Evolutionary conservation across 495 filamentous ascomycete genomes (phyloP).

Genomic region (Aspergillus biplanus): DNA sequence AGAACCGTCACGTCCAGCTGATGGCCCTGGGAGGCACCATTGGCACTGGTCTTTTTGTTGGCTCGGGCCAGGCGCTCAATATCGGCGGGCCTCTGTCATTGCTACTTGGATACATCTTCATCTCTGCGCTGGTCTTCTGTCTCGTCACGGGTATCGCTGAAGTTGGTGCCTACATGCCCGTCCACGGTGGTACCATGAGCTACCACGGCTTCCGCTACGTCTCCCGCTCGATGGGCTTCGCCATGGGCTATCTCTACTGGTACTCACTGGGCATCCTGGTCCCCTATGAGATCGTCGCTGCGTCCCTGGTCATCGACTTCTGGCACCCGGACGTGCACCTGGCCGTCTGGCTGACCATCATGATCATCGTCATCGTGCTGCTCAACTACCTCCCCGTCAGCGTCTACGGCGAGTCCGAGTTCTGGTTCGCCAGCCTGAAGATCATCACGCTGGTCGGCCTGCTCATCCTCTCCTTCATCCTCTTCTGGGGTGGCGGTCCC

Average conservation of each 20-base stretch:
- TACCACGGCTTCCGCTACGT: constrained; percentile 63
- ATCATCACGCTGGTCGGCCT: constrained; percentile 76
- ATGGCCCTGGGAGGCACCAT: constrained; percentile 73
- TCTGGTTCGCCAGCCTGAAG: constrained; percentile 73
- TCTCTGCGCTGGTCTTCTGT: constrained; percentile 61
- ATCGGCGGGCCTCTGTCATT: constrained; percentile 65
- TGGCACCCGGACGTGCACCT: constrained; percentile 56
- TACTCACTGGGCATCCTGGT: constrained; percentile 70
- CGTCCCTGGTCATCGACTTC: constrained; percentile 71
- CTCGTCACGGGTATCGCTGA: constrained; percentile 68
- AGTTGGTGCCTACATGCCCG: constrained; percentile 66
- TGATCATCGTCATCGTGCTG: constrained; percentile 64
- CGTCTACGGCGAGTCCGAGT: constrained; percentile 73
- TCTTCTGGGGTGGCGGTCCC: constrained; percentile 70
- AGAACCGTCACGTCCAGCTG: constrained; percentile 65
- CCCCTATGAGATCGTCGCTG: constrained; percentile 67
- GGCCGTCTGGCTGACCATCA: constrained; percentile 70
- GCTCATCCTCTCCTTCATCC: constrained; percentile 68
- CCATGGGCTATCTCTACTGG: constrained; percentile 66
- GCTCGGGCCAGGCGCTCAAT: constrained; percentile 61
- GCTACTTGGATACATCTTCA: constrained; percentile 66
- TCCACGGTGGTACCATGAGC: constrained; percentile 61
- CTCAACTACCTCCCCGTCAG: constrained; percentile 68
- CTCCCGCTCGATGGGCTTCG: constrained; percentile 64
- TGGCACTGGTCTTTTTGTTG: constrained; percentile 62